These are phyloP conservation scores for Solanum bukasovii DNA, from an alignment of 257 asterid genomes.

Conservation along the genomic window DNA sequence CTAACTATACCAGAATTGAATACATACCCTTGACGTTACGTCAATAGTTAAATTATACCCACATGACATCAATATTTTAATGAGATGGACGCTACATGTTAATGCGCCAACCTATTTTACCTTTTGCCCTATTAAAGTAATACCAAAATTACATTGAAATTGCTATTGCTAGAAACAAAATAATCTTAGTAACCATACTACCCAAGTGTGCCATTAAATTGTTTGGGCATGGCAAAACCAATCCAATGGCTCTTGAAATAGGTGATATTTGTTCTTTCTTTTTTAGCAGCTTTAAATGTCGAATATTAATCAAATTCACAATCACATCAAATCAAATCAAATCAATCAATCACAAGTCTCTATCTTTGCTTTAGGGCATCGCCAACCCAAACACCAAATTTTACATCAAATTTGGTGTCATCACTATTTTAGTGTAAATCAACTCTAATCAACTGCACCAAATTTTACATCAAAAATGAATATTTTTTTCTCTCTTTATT, in stretches of 20 bases:
- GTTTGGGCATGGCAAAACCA: background rate
- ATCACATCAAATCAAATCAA: constrained; percentile 15
- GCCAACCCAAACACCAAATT: too few species aligned
- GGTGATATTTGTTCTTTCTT: background rate
- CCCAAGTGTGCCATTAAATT: background rate
- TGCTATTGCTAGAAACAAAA: too few species aligned
- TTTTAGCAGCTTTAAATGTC: constrained; percentile 38
- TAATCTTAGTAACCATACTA: too few species aligned
- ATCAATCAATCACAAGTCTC: constrained; percentile 41
- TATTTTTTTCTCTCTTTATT: too few species aligned
- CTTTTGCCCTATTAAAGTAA: background rate
- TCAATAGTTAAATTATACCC: background rate
- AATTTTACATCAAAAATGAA: too few species aligned
- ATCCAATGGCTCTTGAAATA: background rate
- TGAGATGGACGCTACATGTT: too few species aligned
- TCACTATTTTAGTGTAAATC: too few species aligned
- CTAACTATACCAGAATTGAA: background rate
- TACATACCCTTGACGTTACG: background rate
- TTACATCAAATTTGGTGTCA: too few species aligned
- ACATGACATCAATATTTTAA: too few species aligned
- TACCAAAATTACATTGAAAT: too few species aligned
- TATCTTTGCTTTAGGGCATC: constrained; percentile 12
- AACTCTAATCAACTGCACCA: too few species aligned
- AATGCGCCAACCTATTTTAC: background rate
- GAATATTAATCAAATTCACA: constrained; percentile 1